A percentile compares a stretch with the other conserved stretches of the same genome.
Conservation (phyloP, 805 yeast species). For the Limtongozyma cylindracea region DNA sequence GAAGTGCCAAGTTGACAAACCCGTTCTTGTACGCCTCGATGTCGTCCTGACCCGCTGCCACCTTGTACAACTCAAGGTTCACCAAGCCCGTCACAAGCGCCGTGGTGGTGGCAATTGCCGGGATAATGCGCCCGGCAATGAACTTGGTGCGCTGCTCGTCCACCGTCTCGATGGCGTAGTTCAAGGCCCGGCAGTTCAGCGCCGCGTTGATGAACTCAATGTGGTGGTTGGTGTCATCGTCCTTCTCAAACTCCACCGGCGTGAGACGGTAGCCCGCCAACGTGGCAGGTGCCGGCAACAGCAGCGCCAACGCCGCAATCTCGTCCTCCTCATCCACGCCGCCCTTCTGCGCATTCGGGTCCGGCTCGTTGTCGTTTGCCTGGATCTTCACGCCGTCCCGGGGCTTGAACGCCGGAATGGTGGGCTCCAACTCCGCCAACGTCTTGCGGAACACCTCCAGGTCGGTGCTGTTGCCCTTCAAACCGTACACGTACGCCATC, state of each 20-base stretch:
- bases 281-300: conserved; percentile 72
- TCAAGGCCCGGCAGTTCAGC: conserved; percentile 85
- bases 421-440: conserved; percentile 16
- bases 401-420: conserved; percentile 42
- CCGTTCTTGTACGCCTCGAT: conserved; percentile 86
- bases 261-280: conserved; percentile 68
- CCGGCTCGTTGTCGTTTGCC: conserved; percentile 70
- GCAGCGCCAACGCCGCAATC: conserved; percentile 40
- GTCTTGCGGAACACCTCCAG: conserved; percentile 27
- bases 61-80: conserved; percentile 77
- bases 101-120: conserved; percentile 99
- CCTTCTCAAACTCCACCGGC: conserved; percentile 95
- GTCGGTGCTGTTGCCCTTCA: conserved; percentile 47
- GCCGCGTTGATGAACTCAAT: conserved; percentile 92
- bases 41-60: conserved; percentile 46
- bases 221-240: conserved; percentile 91
- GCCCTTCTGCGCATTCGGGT: conserved; percentile 33
- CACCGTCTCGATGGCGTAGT: conserved; percentile 71
- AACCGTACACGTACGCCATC: conserved; percentile 74
- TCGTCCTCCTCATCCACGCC: conserved; percentile 31
- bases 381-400: conserved; percentile 57
- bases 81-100: conserved; percentile 91
- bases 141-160: conserved; percentile 82
- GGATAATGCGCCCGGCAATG: conserved; percentile 95
- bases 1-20: conserved; percentile 73